Base-by-base conservation (phyloP, 441 rosid species). In the Arabidopsis lyrata region DNA sequence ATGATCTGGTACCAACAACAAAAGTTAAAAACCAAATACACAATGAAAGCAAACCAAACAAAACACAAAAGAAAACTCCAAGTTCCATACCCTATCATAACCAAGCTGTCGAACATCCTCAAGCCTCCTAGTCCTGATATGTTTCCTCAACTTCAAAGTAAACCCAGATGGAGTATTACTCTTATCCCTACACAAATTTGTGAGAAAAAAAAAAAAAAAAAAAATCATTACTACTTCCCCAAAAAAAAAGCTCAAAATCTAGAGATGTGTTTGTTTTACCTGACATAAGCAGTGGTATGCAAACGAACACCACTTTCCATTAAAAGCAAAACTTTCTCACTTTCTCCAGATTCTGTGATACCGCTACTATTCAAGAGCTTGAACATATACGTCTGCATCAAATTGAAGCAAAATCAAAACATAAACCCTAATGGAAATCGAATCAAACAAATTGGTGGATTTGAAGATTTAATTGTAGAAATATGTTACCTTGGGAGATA, bases 71-170 rank as follows among this genome's bases (percentile, higher is more conserved):
- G 5, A 45, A 49, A 20, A 27, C 0, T 3, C 27, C 36, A 8
- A 45, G 15, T 16, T 58, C 6, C 22, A 80, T 88, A 95, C 99
- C 90, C 99, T 83, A 77, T 95, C 99, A 61, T 92, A 95, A 68
- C 99, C 99, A 35, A 95, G 95, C 82, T 95, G 98, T 8, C 95
- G 93, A 24, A 95, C 99, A 81, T 95, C 99, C 77, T 95, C 99
- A 47, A 95, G 95, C 86, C 99, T 88, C 81, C 96, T 85, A 2
- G 97, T 91, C 9, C 99, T 86, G 52, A 91, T 87, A 83, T 95
- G 99, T 81, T 87, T 95, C 76, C 99, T 81, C 63, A 95, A 79
- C 82, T 95, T 95, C 48, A 95, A 84, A 65, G 99, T 95, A 85
- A 95, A 93, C 18, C 98, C 99, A 68, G 99, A 95, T 44, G 99